Evolutionary conservation across 2,329 filamentous ascomycete genomes (phyloP).

Genomic region (Rutstroemia sp.): DNA sequence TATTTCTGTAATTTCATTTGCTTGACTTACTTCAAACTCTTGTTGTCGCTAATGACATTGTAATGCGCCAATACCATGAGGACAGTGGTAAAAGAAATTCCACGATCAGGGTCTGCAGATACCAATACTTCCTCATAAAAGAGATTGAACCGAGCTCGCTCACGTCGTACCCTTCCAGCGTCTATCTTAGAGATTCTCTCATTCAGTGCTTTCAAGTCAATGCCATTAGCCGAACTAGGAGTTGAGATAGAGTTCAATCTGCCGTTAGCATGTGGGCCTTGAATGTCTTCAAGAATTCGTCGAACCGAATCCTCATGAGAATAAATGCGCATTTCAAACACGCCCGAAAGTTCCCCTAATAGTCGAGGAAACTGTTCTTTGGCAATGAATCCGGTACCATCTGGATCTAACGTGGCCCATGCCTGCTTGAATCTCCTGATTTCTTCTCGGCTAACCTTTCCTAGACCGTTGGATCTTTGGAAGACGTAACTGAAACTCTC

Average conservation of each 20-base stretch:
- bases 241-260: slow-evolving; percentile 46
- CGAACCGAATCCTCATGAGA: slow-evolving; percentile 81
- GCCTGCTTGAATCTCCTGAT: slow-evolving; percentile 96
- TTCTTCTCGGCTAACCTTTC: slow-evolving; percentile 84
- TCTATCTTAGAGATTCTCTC: slow-evolving; percentile 67
- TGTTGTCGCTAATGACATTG: slow-evolving; percentile 97
- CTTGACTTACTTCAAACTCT: slow-evolving; percentile 66
- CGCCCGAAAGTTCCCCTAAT: slow-evolving; percentile 83
- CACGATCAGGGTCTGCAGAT: slow-evolving; percentile 79
- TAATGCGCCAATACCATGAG: slow-evolving; percentile 96
- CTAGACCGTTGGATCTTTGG: slow-evolving; percentile 88
- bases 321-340: slow-evolving; percentile 97
- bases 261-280: slow-evolving; percentile 30
- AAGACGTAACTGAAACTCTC: slow-evolving; percentile 99
- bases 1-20: not conserved
- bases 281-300: slow-evolving; percentile 80
- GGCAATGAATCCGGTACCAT: slow-evolving; percentile 83
- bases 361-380: slow-evolving; percentile 85
- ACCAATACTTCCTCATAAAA: slow-evolving; percentile 97
- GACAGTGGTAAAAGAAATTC: slow-evolving; percentile 85
- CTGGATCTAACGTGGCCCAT: slow-evolving; percentile 91
- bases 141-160: slow-evolving; percentile 76
- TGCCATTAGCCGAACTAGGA: slow-evolving; percentile 41
- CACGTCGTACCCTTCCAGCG: slow-evolving; percentile 62
- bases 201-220: slow-evolving; percentile 73